Evolutionary conservation across 305 asterid genomes (phyloP), one percentile per base, ranked within the genome.

Genomic region (Striga hermonthica): DNA sequence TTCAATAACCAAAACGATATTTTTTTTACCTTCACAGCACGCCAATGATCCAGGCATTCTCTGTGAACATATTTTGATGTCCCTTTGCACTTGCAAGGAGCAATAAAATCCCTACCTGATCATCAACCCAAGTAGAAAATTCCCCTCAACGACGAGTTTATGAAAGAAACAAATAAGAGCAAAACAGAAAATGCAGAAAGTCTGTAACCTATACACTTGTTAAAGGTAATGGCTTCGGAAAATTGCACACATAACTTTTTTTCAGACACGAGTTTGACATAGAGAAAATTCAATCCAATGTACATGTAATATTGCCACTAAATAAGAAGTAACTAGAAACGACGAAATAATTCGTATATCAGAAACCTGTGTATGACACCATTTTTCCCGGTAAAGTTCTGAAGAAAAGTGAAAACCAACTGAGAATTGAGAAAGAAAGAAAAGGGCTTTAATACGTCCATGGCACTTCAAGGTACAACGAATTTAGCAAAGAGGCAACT

Each of bases 31-130:
- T 78, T 84, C 38, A 82, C 83, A 9, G 91, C 82, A 65, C 91
- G 91, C 91, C 88, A 84, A 73, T 82, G 86, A 74, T 84, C 91
- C 47, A 84, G 76, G 59, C 91, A 84, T 60, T 84, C 86, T 66
- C 88, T 76, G 71, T 84, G 91, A 71, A 84, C 88, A 66, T 62
- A 81, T 78, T 84, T 89, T 22, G 95, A 66, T 34, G 98, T 88
- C 70, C 95, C 96, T 84, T 86, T 90, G 78, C 97, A 89, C 74
- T 79, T 86, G 82, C 90, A 92, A 70, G 97, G 97, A 76, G 96
- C 95, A 74, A 90, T 90, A 74, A 90, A 90, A 79, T 87, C 93
- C 81, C 95, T 87, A 74, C 78, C 82, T 80, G 78, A 61, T 68
- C 65, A 71, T 56, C 59, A 74, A 49, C 61, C 50, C 12, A 14